Evolutionary conservation across 176 grass and related monocot species (phyloP), one percentile per base, ranked within the genome.

Genomic region (Lolium multiflorum): DNA sequence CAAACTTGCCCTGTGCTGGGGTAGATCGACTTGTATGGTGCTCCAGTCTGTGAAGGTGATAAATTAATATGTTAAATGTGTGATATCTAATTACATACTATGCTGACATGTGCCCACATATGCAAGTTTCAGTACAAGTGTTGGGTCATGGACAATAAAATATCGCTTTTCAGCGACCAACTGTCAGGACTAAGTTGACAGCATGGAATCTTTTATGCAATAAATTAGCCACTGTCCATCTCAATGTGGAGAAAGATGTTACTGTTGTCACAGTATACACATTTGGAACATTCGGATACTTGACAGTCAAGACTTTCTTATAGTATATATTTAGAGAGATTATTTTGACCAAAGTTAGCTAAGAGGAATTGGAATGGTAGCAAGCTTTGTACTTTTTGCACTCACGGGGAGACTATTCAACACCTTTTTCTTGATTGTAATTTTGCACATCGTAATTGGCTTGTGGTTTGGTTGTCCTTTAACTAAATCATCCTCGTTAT

Each of bases 1-100:
- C 14, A 18, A 70, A 13, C 64, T 55, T 55, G 61, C 47, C n/a
- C 14, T 17, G 20, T 35, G 5, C n/a, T 57, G 20, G 16, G 41
- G 47, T 15, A 74, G 46, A 22, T 74, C 51, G 24, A 35, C 60
- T 54, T 39, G 20, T 16, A 83, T 50, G 41, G 74, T 28, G 41
- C n/a, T 71, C n/a, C 43, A 72, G 31, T 65, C 82, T 82, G 48
- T 47, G 21, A 47, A 47, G 31, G 63, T 11, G 11, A 76, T 21
- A 81, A 43, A 64, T 13, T 44, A 66, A 75, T 25, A 26, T 46
- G 15, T 46, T 66, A 55, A 38, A 73, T 61, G 3, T 39, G 12
- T 18, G n/a, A 20, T 43, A 20, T 25, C 50, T 47, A 79, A 15
- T 67, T 67, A 48, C 14, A 37, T 20, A 20, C 16, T 52, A 37